Base-by-base conservation (phyloP, 768 basidiomycete genomes). In the Rhizopogon sp. region DNA sequence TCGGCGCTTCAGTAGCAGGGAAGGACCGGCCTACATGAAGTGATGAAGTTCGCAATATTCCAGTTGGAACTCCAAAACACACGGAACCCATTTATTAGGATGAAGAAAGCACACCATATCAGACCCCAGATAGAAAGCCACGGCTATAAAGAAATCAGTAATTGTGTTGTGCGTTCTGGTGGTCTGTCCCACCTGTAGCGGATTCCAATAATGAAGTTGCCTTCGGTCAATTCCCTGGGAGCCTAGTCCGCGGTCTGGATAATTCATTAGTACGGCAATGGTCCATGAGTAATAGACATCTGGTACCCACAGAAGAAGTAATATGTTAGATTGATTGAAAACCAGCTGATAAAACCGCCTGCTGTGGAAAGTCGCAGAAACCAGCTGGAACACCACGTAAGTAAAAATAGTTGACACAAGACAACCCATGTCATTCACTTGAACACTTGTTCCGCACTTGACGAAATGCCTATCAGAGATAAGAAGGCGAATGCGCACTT, bases 91-190 rank as follows among this genome's bases (percentile, higher is more conserved):
- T 76, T 78, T 72, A 80, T 73, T 70, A 79, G 70, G 66, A 81
- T 82, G 69, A 88, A 83, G 59, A 87, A 56, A 1, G 70, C 50
- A 11, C 79, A 80, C 82, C 86, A 85, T 64, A 77, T 74, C 37
- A 85, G 67, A 31, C 84, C 88, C 80, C 86, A 87, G 64, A 79
- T 82, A n/a, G 85, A 72, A 31, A 88, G 66, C 61, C 78, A 89
- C 0, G 87, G 87, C 58, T 59, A 33, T 6, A 40, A 13, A 17
- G 14, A 31, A 10, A 16, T 56, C 55, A 62, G 16, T 9, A 2
- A 28, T 39, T 29, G 17, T 43, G 8, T 8, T 1, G 17, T 40
- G 46, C 69, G 75, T n/a, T 70, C 65, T 28, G 74, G 62, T 40
- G 62, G 65, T 49, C 8, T 22, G 29, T 17, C 33, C 5, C 10